Base-by-base conservation (phyloP, 768 basidiomycete genomes). In the Suillus cothurnatus region DNA sequence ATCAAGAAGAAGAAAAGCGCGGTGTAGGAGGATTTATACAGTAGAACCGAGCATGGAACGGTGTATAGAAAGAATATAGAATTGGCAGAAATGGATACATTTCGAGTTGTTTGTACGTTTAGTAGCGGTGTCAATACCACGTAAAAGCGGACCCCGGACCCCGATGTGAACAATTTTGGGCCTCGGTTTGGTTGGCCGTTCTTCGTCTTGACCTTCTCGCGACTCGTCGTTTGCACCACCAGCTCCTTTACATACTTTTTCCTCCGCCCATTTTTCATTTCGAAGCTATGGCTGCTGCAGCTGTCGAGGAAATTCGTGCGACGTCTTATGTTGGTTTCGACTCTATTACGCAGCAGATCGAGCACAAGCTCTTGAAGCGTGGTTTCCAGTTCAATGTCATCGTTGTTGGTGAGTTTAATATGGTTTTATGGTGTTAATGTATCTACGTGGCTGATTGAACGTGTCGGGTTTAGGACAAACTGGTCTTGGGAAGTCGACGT, bases 331-430 rank as follows among this genome's bases (percentile, higher is more conserved):
- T 99, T 78, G 96, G 96, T 75, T 99, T 99, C 82, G 96, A 99
- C 85, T 89, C 92, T 69, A 97, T 99, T 78, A 97, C 95, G 65
- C 88, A 89, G 74, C 97, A 98, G 81, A 98, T 98, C 71, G 97
- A 99, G 85, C 93, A 96, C 86, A 98, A 98, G 86, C 91, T 98
- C 69, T 87, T 99, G 82, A 98, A 98, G 82, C 89, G 97, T 68
- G 97, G 97, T 66, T 99, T 99, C 85, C 94, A 98, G 84, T 99
- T 99, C 88, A 99, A 98, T 74, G 92, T 97, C 66, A 98, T 99
- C 75, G 92, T 94, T 67, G 97, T 91, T 71, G 97, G 96, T 96
- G 70, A 72, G 91, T 86, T 61, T 56, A 28, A 17, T 31, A 28
- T 63, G 43, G 2, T 3, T 28, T 19, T 39, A 17, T 23, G 59